Base-by-base conservation (phyloP, 371 early-diverging fungal genomes). In the Saksenaea vasiformis region DNA sequence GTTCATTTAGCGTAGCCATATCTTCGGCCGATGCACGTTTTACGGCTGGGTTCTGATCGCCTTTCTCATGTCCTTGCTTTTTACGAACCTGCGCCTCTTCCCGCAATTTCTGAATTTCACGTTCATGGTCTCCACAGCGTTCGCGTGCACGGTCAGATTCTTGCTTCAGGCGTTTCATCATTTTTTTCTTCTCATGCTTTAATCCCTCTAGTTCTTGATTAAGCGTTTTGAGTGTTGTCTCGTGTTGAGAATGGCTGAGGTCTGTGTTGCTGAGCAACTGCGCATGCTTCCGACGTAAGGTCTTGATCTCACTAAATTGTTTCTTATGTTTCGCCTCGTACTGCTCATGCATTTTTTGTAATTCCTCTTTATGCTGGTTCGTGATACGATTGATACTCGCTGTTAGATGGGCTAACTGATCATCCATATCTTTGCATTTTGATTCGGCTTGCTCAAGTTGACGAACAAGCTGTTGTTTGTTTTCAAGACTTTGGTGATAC, bases 101-200 rank as follows among this genome's bases (percentile, higher is more conserved):
- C 8, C 86, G 71, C 24, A 91, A 64, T 34, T 80, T 79, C n/a
- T 88, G 80, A 55, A 92, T 79, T 61, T 92, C 92, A 14, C 83
- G 77, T 43, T 90, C 87, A 59, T 78, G 85, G n/a, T 77, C 75
- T 24, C 74, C 76, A n/a, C 79, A 72, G 41, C 85, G 76, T 34
- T 89, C 90, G 38, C 87, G 84, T 47, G 82, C 73, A 2, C 83
- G 74, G 60, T 89, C 84, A 0, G 86, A 77, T 56, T 92, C 91
- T 63, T 86, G 84, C 66, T 90, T 90, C 62, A 92, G 82, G 5
- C 90, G 87, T 60, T 89, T 90, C 63, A 90, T 69, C 72, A 91
- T 77, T 15, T 87, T 83, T 55, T 87, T 76, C 70, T 92, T 92
- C 70, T 94, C 94, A 15, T 82, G 85, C 58, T 77, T 82, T 24